Evolutionary conservation across 2,329 filamentous ascomycete genomes (phyloP).

Genomic region (Sphaerulina musiva): DNA sequence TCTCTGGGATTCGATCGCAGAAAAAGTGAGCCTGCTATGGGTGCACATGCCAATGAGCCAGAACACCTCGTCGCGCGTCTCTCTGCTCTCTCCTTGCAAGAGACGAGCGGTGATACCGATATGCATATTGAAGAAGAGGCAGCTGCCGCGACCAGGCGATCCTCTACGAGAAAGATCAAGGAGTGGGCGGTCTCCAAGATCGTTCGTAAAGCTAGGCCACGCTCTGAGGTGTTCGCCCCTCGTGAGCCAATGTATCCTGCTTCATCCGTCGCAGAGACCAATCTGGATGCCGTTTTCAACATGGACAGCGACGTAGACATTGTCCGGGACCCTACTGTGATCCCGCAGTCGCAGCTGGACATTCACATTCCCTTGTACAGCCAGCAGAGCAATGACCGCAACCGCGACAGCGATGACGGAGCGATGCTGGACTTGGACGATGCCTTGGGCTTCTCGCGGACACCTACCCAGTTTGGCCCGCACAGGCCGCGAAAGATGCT

Average conservation of each 20-base stretch:
- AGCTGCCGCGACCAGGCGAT: constrained; percentile 16
- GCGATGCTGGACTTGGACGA: constrained; percentile 92
- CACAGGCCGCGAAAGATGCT: constrained; percentile 62
- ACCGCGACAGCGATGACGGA: constrained; percentile 50
- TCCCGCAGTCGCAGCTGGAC: constrained; percentile 3
- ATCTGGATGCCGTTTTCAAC: constrained; percentile 31
- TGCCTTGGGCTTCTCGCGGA: constrained; percentile 86
- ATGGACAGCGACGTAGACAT: constrained; percentile 14
- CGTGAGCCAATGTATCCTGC: constrained; percentile 1
- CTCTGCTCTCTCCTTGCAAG: constrained; percentile 31
- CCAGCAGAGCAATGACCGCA: constrained; percentile 13
- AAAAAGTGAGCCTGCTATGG: constrained; percentile 36
- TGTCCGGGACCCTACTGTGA: constrained; percentile 4
- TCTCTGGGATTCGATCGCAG: constrained; percentile 56
- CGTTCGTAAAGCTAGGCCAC: constrained; percentile 36
- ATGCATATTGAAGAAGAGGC: constrained; percentile 8
- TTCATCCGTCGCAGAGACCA: constrained; percentile 26
- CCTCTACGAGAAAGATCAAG: constrained; percentile 60
- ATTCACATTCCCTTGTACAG: constrained; percentile 6
- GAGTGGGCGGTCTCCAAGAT: constrained; percentile 56
- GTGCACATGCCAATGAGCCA: constrained; percentile 20
- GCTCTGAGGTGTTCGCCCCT: constrained; percentile 11
- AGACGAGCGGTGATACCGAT: constrained; percentile 14
- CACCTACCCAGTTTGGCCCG: constrained; percentile 59
- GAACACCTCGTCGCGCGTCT: constrained; percentile 29